These are phyloP conservation scores for Ogataea parapolymorpha DNA, from an alignment of 805 yeast genomes.

Conservation along the genomic window DNA sequence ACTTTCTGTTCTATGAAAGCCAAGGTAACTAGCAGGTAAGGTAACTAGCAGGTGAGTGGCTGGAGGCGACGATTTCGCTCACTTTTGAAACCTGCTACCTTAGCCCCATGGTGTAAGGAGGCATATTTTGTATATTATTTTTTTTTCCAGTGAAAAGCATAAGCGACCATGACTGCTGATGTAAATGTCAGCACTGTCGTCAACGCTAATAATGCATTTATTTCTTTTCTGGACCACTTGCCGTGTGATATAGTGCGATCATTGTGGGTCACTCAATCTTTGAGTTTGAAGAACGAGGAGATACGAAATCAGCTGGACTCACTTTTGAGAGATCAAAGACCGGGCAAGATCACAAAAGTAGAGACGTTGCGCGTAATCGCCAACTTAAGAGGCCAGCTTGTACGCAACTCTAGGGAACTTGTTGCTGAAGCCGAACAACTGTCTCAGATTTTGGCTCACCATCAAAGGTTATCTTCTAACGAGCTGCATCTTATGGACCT, in stretches of 20 bases:
- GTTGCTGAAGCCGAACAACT: slow-evolving; percentile 27
- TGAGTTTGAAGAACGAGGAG: slow-evolving; percentile 25
- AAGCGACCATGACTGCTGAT: neutral
- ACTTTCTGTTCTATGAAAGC: too few species aligned
- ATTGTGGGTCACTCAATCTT: slow-evolving; percentile 35
- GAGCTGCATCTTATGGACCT: slow-evolving; percentile 26
- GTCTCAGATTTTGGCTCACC: slow-evolving; percentile 17
- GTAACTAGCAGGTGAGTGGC: too few species aligned
- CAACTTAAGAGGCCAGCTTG: slow-evolving; percentile 7
- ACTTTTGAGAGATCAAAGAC: slow-evolving; percentile 1
- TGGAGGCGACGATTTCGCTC: too few species aligned
- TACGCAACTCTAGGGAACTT: slow-evolving; percentile 25
- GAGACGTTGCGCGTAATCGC: slow-evolving; percentile 2
- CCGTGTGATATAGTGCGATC: slow-evolving; percentile 38
- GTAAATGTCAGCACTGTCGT: slow-evolving; percentile 26
- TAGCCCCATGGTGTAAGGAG: too few species aligned
- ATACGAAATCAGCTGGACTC: slow-evolving; percentile 10
- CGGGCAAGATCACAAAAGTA: slow-evolving; percentile 2
- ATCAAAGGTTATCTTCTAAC: slow-evolving; percentile 22
- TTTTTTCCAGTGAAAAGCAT: neutral
- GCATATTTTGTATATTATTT: too few species aligned
- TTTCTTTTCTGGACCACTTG: slow-evolving; percentile 36
- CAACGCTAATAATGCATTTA: slow-evolving; percentile 34
- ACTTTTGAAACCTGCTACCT: too few species aligned
- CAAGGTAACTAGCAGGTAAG: too few species aligned